A percentile compares a stretch with the other conserved stretches of the same genome.
Evolutionary conservation across 1,284 basidiomycete genomes (phyloP).

Genomic region (Cryptococcus sp.): DNA sequence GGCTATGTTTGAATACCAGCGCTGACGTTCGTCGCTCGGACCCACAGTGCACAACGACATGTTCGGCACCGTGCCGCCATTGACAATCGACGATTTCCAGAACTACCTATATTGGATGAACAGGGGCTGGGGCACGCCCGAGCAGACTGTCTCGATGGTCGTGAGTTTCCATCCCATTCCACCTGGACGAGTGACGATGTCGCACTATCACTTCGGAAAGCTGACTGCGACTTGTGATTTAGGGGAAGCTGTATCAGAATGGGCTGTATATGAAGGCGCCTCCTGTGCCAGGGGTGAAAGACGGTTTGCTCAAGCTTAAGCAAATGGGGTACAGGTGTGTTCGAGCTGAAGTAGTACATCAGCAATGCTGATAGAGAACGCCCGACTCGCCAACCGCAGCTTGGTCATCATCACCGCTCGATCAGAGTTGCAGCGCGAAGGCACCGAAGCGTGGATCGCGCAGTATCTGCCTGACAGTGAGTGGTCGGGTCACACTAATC

Average conservation of each 20-base stretch:
- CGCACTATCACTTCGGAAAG: no score
- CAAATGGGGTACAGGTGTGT: constrained; percentile 63
- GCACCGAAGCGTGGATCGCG: constrained; percentile 68
- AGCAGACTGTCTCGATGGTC: constrained; percentile 49
- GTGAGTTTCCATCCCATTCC: constrained; percentile 22
- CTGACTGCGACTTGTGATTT: not conserved
- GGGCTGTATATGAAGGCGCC: constrained; percentile 54
- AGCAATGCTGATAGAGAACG: not conserved
- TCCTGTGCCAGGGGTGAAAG: constrained; percentile 67
- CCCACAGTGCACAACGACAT: constrained; percentile 65
- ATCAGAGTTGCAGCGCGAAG: constrained; percentile 60
- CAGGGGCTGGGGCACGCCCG: constrained; percentile 70
- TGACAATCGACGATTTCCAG: constrained; percentile 63
- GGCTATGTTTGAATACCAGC: not conserved
- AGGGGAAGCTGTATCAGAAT: constrained; percentile 27
- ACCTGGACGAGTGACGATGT: no score
- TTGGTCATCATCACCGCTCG: constrained; percentile 73
- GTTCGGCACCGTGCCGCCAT: constrained; percentile 59
- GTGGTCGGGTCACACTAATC: constrained; percentile 7
- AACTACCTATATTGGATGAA: constrained; percentile 64
- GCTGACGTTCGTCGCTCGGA: constrained; percentile 6
- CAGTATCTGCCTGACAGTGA: constrained; percentile 64
- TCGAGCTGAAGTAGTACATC: not conserved
- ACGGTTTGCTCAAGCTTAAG: constrained; percentile 62
- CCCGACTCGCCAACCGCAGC: constrained; percentile 12